Percentiles rank a stretch among this genome's conserved stretches.
These are phyloP conservation scores for Ceratocystis variospora DNA, from an alignment of 2,329 filamentous ascomycete genomes.

Conservation along the genomic window DNA sequence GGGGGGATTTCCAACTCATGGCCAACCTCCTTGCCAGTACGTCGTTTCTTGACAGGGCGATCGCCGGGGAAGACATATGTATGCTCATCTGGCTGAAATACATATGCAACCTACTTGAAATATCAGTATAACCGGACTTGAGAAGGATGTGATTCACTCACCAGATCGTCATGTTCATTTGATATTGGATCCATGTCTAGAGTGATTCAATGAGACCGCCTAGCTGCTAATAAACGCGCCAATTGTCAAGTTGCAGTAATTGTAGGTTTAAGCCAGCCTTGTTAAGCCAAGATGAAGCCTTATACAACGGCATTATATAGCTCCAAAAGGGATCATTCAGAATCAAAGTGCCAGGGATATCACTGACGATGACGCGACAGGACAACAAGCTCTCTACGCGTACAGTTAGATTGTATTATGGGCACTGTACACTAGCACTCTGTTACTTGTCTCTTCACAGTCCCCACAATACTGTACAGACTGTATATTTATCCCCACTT, in stretches of 20 bases:
- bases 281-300: not conserved
- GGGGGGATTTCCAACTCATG: conserved; percentile 11
- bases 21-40: conserved; percentile 32
- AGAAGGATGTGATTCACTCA: conserved; percentile 1
- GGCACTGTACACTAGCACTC: not conserved
- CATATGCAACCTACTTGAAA: conserved; percentile 41
- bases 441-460: not conserved
- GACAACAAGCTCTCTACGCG: conserved; percentile 3
- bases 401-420: not conserved
- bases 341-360: too few species aligned
- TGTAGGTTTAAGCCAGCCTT: too few species aligned
- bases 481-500: not conserved
- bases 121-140: conserved; percentile 19
- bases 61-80: conserved; percentile 25
- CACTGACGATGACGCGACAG: not conserved
- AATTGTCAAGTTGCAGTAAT: too few species aligned
- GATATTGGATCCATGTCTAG: conserved; percentile 13
- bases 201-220: not conserved
- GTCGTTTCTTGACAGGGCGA: conserved; percentile 44
- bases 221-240: not conserved
- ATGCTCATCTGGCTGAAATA: conserved; percentile 41
- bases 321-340: not conserved
- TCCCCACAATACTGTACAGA: not conserved
- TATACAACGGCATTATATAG: not conserved
- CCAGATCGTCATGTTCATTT: conserved; percentile 19